Percentiles rank a stretch among this genome's conserved stretches.
These are phyloP conservation scores for Elongisporangium prolatum DNA, from an alignment of 352 stramenopile species.

Conservation along the genomic window DNA sequence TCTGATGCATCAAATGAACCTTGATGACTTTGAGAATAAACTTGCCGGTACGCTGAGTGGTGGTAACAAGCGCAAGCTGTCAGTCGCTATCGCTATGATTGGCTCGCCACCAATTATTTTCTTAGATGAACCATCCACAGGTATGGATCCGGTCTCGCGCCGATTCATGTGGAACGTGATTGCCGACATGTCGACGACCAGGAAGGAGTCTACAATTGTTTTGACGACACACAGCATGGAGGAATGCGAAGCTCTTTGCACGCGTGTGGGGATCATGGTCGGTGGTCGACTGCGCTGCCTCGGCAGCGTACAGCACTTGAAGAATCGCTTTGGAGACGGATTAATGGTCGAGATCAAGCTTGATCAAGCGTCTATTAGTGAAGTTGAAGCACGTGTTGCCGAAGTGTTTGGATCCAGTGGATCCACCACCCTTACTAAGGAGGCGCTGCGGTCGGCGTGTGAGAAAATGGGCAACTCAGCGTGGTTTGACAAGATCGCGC, in stretches of 20 bases:
- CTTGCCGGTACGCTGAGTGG: conserved; percentile 61
- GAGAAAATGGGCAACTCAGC: conserved; percentile 32
- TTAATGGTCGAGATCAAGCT: conserved; percentile 88
- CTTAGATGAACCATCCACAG: conserved; percentile 91
- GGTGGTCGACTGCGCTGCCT: conserved; percentile 68
- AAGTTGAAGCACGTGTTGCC: conserved; percentile 28
- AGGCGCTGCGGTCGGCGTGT: conserved; percentile 43
- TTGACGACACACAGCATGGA: conserved; percentile 97
- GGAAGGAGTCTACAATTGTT: conserved; percentile 80
- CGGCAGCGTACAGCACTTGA: conserved; percentile 92
- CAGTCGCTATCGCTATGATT: conserved; percentile 91
- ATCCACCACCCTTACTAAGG: background rate
- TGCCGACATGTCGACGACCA: conserved; percentile 59
- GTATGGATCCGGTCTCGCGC: conserved; percentile 93
- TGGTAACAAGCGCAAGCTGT: conserved; percentile 93
- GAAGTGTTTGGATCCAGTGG: conserved; percentile 15
- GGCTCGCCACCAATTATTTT: conserved; percentile 89
- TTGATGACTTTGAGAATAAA: conserved; percentile 70
- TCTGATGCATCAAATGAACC: conserved; percentile 63
- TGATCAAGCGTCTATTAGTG: conserved; percentile 18
- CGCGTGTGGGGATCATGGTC: conserved; percentile 94
- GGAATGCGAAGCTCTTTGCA: conserved; percentile 93
- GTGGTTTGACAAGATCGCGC: conserved; percentile 41
- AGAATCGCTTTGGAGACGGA: conserved; percentile 94
- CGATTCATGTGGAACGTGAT: conserved; percentile 96